Percentiles rank a stretch among this genome's conserved stretches.
Evolutionary conservation across 441 rosid species (phyloP).

Genomic region (Adansonia madagascariensis): DNA sequence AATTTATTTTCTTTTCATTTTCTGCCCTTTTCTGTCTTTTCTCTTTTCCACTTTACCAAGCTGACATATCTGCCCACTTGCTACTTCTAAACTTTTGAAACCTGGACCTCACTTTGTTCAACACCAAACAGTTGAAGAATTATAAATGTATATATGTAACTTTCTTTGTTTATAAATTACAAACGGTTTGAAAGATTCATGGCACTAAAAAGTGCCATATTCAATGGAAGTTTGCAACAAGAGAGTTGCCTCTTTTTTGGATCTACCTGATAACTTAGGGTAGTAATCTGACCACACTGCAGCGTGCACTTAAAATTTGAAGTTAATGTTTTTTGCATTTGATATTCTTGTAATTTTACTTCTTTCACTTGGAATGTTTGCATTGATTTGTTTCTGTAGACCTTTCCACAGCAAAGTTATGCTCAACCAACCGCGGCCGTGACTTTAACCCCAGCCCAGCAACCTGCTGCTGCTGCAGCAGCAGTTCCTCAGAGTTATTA

Average conservation of each 20-base stretch:
- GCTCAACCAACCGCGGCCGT: slow-evolving; percentile 65
- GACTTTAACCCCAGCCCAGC: slow-evolving; percentile 64
- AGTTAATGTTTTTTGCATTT: background rate
- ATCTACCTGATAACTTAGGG: background rate
- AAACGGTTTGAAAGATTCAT: background rate
- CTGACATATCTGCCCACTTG: background rate
- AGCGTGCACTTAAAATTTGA: background rate
- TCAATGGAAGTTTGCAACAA: background rate
- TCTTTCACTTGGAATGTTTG: too few relatives aligned
- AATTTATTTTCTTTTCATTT: too few relatives aligned
- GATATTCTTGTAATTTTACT: slow-evolving; percentile 2
- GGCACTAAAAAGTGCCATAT: background rate
- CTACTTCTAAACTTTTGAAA: background rate
- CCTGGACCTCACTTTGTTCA: background rate
- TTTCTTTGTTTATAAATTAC: background rate
- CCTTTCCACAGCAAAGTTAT: slow-evolving; percentile 77
- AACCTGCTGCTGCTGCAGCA: slow-evolving; percentile 54
- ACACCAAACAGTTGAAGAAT: background rate
- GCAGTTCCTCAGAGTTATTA: slow-evolving; percentile 76
- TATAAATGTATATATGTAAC: background rate
- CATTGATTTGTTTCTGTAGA: slow-evolving; percentile 32
- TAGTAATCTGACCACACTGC: background rate
- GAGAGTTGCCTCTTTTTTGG: background rate
- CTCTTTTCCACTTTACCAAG: too few relatives aligned
- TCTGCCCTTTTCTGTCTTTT: too few relatives aligned